Percentiles rank a stretch among this genome's conserved stretches.
Conservation (phyloP, 1,284 basidiomycete genomes). For the Gomphus sp. region DNA sequence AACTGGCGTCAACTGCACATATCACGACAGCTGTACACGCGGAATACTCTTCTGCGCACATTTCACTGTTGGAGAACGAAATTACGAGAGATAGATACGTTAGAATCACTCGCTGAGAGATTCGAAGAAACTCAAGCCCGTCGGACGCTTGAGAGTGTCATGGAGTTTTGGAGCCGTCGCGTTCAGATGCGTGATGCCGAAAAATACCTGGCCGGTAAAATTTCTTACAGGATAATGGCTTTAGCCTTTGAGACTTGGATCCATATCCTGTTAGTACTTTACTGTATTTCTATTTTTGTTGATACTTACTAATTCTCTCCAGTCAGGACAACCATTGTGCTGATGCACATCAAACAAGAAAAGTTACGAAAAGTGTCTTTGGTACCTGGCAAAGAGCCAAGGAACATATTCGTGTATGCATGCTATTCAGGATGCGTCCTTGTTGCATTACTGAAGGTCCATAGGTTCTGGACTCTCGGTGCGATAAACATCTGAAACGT, state of each 20-base stretch:
- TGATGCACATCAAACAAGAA: constrained; percentile 31
- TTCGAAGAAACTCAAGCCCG: constrained; percentile 29
- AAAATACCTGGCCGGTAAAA: constrained; percentile 31
- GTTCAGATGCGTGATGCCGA: constrained; percentile 35
- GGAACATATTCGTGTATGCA: constrained; percentile 23
- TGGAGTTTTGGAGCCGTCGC: constrained; percentile 47
- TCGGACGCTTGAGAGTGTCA: constrained; percentile 29
- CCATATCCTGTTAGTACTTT: constrained; percentile 37
- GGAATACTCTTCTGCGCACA: constrained; percentile 32
- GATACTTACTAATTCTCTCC: constrained; percentile 1
- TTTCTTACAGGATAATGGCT: constrained; percentile 37
- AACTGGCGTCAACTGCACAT: constrained; percentile 53
- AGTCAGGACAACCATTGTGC: constrained; percentile 39
- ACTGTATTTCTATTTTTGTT: neutral
- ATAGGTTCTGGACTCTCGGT: constrained; percentile 43
- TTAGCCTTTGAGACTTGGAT: constrained; percentile 46
- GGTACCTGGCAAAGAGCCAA: constrained; percentile 46
- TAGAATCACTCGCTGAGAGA: constrained; percentile 41
- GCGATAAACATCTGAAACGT: constrained; percentile 45
- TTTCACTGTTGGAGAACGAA: constrained; percentile 43
- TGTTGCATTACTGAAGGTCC: neutral
- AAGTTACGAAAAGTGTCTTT: constrained; percentile 37
- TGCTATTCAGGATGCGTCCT: constrained; percentile 11
- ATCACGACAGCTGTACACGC: constrained; percentile 38
- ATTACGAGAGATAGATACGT: constrained; percentile 28